Conservation (phyloP, 1,284 basidiomycete species). For the Athelia psychrophila region DNA sequence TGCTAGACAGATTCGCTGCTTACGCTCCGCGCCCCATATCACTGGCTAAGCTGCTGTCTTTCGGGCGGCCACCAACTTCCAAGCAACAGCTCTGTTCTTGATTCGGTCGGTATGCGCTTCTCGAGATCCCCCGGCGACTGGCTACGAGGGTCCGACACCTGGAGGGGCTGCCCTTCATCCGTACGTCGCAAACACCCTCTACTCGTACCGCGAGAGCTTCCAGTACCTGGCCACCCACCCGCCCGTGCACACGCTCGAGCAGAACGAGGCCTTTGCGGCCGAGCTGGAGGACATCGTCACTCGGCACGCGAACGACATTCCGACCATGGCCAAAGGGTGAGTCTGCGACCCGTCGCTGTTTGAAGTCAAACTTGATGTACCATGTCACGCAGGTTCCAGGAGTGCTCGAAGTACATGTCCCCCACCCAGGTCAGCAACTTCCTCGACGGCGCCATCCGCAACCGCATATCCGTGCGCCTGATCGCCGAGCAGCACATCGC, state of each 20-base stretch:
- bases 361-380: background rate
- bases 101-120: constrained; percentile 68
- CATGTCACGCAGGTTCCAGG: constrained; percentile 65
- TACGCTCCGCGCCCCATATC: constrained; percentile 62
- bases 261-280: constrained; percentile 69
- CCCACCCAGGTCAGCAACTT: constrained; percentile 75
- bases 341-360: constrained; percentile 17
- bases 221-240: constrained; percentile 70
- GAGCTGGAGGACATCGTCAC: constrained; percentile 72
- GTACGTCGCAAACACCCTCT: constrained; percentile 73
- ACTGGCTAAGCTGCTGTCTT: constrained; percentile 67
- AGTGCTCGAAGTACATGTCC: constrained; percentile 82
- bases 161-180: constrained; percentile 83
- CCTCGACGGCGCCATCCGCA: constrained; percentile 82
- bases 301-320: constrained; percentile 84
- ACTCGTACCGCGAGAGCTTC: constrained; percentile 76
- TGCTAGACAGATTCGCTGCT: constrained; percentile 52
- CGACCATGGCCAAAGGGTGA: constrained; percentile 86
- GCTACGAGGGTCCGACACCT: constrained; percentile 69
- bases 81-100: constrained; percentile 63
- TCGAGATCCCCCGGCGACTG: constrained; percentile 72
- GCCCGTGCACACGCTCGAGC: constrained; percentile 59
- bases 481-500: constrained; percentile 94
- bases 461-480: constrained; percentile 83
- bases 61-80: constrained; percentile 71